These are phyloP conservation scores for Arthrobotrys megalospora DNA, from an alignment of 2,329 filamentous ascomycete species.

Conservation along the genomic window DNA sequence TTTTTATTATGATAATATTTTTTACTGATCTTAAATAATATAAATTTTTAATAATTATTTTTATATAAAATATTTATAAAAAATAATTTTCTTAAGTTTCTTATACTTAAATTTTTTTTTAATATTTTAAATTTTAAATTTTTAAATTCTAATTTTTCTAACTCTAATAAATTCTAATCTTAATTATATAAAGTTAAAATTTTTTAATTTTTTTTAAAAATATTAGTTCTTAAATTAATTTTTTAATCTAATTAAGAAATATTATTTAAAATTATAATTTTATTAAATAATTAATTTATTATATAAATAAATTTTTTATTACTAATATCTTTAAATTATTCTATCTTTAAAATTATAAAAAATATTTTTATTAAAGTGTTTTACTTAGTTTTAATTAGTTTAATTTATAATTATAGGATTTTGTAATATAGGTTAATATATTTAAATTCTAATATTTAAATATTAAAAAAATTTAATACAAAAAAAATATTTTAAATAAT, in stretches of 20 bases:
- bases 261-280: background rate
- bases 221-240: no score
- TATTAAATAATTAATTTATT: background rate
- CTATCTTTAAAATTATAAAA: background rate
- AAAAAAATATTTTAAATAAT: background rate
- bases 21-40: constrained; percentile 1
- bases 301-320: constrained; percentile 16
- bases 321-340: constrained; percentile 23
- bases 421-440: background rate
- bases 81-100: background rate
- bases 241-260: background rate
- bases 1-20: background rate
- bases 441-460: background rate
- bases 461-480: background rate
- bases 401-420: background rate
- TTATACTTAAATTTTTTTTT: background rate
- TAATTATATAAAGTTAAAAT: no score
- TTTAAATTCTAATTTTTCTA: background rate
- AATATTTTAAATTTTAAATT: background rate
- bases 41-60: background rate
- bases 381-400: background rate
- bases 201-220: no score
- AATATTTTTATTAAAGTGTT: no score
- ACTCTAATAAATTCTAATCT: no score
- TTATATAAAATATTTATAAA: background rate